Base-by-base conservation (phyloP, 2,329 filamentous ascomycete genomes). In the Aschersonia sp. region DNA sequence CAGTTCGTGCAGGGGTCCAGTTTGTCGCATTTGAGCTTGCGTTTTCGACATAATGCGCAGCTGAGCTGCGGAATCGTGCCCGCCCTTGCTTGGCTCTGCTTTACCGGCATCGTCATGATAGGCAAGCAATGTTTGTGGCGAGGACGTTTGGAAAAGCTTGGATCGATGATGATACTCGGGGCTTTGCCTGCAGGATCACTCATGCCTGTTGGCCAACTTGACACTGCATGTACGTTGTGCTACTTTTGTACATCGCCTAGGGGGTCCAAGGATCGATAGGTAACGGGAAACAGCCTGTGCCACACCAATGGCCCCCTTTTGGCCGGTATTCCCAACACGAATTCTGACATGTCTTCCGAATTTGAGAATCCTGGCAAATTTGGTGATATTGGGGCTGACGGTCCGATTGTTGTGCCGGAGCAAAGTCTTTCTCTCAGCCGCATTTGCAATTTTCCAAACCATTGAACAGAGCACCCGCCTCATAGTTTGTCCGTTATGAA, bases 11-110 rank as follows among this genome's bases (percentile, higher is more conserved):
- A 56, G 12, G 54, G 54, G 14, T 49, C 48, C 44, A 53, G 52
- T 32, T 55, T 56, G 45, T 56, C 52, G 43, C 54, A 56, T 42
- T 52, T 54, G 43, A 55, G 47, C 47, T 56, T 56, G 46, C 54
- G 52, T 30, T 54, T 52, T 22, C 50, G 48, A 44, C 52, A 53
- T 6, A 52, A 42, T 35, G 48, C 48, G 29, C 52, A 53, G 43
- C 47, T 52, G 5, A 53, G 48, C 41, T 53, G 50, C 8, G 52
- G 48, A 12, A 49, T 42, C 10, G 48, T 22, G 44, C 48, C 44
- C 32, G 47, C 45, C 32, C 31, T 49, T 32, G 30, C 35, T 45
- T 8, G 35, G 35, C 35, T 37, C 35, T 37, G 35, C 35, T 37
- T 37, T 37, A 4, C 35, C 8, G 35, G 12, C 35, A 37, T 37